phyloP scores from a whole-genome alignment of 106 monocot genomes.

The Gastrodia elata region DNA sequence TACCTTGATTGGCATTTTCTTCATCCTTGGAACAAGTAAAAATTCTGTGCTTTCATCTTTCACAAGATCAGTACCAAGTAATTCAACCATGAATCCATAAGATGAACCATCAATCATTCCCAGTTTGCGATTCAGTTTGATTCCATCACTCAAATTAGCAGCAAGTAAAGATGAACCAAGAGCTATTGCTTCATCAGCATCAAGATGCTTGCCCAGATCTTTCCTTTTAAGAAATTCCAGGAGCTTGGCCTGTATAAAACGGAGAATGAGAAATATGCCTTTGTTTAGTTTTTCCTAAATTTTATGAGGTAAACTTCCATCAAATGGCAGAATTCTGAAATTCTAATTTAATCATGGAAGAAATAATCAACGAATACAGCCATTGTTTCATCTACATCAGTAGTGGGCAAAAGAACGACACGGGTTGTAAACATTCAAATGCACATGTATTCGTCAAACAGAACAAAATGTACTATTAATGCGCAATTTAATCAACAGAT shows the following conservation, averaged over 20 bases:
- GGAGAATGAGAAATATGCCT: not conserved
- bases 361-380: not conserved
- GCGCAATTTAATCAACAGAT: too few relatives aligned
- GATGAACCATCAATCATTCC: conserved; percentile 96
- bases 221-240: conserved; percentile 86
- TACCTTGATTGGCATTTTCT: conserved; percentile 94
- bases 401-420: not conserved
- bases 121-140: conserved; percentile 90
- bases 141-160: conserved; percentile 99
- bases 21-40: conserved; percentile 80
- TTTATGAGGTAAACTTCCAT: conserved; percentile 1
- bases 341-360: not conserved
- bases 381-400: not conserved
- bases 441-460: not conserved
- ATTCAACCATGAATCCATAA: conserved; percentile 69
- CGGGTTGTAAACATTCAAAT: not conserved
- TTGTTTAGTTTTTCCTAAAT: not conserved
- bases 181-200: conserved; percentile 99
- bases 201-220: conserved; percentile 83
- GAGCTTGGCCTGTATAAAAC: conserved; percentile 58
- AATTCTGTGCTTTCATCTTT: conserved; percentile 58
- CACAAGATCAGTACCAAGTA: conserved; percentile 51
- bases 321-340: too few relatives aligned
- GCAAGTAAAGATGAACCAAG: conserved; percentile 93
- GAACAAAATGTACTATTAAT: not conserved